A percentile compares a stretch with the other conserved stretches of the same genome.
Evolutionary conservation across 202 grass and related monocot genomes (phyloP).

Genomic region (Sporobolus alterniflorus): DNA sequence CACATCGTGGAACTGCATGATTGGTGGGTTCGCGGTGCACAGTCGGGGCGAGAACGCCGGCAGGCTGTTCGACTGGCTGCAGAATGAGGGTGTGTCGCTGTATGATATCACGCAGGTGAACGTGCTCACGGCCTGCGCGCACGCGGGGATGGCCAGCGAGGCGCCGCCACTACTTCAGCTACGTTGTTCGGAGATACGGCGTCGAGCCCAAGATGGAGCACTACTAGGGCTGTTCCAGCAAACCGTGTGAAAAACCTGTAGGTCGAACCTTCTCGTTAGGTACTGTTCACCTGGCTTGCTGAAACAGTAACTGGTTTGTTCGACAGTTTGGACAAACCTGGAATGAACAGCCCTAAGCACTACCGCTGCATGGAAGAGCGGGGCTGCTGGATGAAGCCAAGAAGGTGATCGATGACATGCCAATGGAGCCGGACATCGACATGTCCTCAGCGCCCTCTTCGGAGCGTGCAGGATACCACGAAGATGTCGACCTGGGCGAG

Average conservation of each 20-base stretch:
- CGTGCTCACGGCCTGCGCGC: conserved; percentile 80
- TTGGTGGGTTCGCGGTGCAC: conserved; percentile 76
- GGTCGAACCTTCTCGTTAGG: too few species aligned
- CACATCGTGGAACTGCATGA: conserved; percentile 90
- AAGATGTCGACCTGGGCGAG: conserved; percentile 55
- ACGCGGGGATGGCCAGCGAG: conserved; percentile 57
- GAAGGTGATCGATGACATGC: conserved; percentile 75
- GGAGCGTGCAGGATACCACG: conserved; percentile 85
- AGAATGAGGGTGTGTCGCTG: conserved; percentile 41
- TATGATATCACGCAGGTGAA: conserved; percentile 84
- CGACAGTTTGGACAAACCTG: too few species aligned
- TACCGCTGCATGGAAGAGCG: conserved; percentile 90
- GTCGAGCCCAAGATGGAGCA: conserved; percentile 81
- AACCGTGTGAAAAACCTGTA: too few species aligned
- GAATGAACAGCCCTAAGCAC: too few species aligned
- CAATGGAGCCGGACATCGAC: conserved; percentile 63
- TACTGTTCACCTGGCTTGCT: too few species aligned
- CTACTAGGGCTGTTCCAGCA: too few species aligned
- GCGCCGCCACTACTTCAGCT: conserved; percentile 58
- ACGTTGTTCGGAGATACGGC: conserved; percentile 46
- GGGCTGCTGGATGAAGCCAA: conserved; percentile 80
- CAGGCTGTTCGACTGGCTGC: conserved; percentile 59
- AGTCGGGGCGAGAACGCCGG: conserved; percentile 55
- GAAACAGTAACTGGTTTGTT: too few species aligned
- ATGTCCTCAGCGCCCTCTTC: conserved; percentile 82